Percentiles rank a stretch among this genome's conserved stretches.
Evolutionary conservation across 1,284 basidiomycete species (phyloP).

Genomic region (Sporisorium exsertum): DNA sequence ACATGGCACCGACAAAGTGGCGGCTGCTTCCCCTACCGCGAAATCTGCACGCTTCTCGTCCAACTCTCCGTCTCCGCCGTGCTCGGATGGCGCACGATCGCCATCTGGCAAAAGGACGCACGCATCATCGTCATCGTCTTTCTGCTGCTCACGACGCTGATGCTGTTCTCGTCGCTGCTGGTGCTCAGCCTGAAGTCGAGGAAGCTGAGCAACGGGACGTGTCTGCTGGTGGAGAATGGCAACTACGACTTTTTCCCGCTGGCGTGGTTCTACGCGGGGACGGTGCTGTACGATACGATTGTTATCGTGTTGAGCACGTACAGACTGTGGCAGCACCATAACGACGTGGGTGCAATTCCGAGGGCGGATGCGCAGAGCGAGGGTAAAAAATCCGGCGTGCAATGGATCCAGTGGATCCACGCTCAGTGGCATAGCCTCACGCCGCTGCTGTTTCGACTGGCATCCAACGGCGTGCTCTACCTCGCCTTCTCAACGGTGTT

Average conservation of each 20-base stretch:
- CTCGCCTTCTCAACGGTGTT: constrained; percentile 50
- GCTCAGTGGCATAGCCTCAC: constrained; percentile 42
- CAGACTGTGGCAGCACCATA: constrained; percentile 46
- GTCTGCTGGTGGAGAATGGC: constrained; percentile 35
- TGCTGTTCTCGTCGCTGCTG: constrained; percentile 46
- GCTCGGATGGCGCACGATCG: constrained; percentile 59
- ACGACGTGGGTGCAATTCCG: constrained; percentile 18
- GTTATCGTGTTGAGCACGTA: constrained; percentile 48
- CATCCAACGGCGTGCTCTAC: constrained; percentile 55
- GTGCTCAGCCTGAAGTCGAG: constrained; percentile 41
- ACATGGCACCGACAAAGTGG: constrained; percentile 27
- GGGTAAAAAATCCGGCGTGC: not conserved
- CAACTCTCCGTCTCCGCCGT: constrained; percentile 48
- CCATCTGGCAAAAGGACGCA: constrained; percentile 57
- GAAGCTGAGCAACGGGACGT: constrained; percentile 30
- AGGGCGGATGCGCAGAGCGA: not conserved
- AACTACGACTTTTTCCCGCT: constrained; percentile 36
- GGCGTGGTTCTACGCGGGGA: constrained; percentile 54
- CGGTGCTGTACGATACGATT: constrained; percentile 50
- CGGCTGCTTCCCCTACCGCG: constrained; percentile 41
- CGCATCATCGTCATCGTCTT: constrained; percentile 46
- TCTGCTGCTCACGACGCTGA: constrained; percentile 36
- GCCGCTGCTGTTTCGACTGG: constrained; percentile 48
- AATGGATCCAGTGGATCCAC: constrained; percentile 17
- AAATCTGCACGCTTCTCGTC: constrained; percentile 47